Percentiles rank a stretch among this genome's conserved stretches.
Evolutionary conservation across 148 eudicot species (phyloP).

Genomic region (Oxyria digyna): DNA sequence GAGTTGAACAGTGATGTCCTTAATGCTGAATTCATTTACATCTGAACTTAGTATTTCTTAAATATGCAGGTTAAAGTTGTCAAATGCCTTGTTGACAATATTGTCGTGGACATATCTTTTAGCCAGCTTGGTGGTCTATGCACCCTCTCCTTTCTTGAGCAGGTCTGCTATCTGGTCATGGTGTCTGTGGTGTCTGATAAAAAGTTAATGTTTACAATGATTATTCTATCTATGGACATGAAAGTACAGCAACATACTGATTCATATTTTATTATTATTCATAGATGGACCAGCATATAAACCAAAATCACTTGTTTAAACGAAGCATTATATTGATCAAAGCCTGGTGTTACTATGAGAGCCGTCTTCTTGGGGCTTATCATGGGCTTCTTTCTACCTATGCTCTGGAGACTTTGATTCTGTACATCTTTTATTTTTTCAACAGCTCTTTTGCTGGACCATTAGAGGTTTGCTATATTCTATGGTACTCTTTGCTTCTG

Average conservation of each 20-base stretch:
- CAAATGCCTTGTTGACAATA: constrained; percentile 66
- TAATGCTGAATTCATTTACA: not conserved
- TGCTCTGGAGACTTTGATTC: constrained; percentile 92
- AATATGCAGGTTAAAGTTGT: constrained; percentile 56
- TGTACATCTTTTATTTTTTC: constrained; percentile 88
- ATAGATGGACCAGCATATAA: constrained; percentile 66
- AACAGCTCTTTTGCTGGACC: constrained; percentile 84
- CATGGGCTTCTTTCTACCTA: constrained; percentile 95
- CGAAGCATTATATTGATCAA: constrained; percentile 92
- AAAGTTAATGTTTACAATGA: not conserved
- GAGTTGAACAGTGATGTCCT: not conserved
- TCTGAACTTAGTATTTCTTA: not conserved
- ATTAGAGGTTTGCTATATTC: constrained; percentile 45
- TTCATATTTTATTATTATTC: not conserved
- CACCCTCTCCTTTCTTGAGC: constrained; percentile 76
- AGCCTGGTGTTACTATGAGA: constrained; percentile 98
- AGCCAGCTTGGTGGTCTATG: constrained; percentile 72
- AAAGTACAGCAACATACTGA: not conserved
- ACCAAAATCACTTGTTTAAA: constrained; percentile 77
- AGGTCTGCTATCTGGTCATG: constrained; percentile 24
- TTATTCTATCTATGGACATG: not conserved
- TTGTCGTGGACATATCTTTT: constrained; percentile 78
- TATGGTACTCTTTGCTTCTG: not conserved
- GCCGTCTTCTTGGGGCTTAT: constrained; percentile 96
- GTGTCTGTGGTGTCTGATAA: not conserved